These are phyloP conservation scores for Candida nonsorbophila DNA, from an alignment of 805 yeast genomes.

Conservation along the genomic window DNA sequence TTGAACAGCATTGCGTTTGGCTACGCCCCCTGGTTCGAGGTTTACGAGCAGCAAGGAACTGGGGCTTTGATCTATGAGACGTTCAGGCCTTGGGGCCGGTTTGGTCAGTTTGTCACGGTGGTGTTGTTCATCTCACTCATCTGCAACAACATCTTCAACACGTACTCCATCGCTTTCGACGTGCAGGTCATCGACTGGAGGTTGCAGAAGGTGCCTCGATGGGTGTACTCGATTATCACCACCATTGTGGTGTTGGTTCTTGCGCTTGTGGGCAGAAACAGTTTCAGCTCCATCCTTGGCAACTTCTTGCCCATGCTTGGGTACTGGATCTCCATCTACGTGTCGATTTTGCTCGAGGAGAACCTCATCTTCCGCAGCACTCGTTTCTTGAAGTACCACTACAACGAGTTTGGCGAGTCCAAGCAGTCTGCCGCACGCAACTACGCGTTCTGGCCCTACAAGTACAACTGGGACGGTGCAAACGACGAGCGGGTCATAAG, in stretches of 20 bases:
- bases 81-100: constrained; percentile 31
- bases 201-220: constrained; percentile 26
- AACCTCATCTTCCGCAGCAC: constrained; percentile 25
- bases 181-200: constrained; percentile 24
- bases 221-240: constrained; percentile 30
- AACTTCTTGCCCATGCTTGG: constrained; percentile 39
- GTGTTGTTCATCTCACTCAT: constrained; percentile 25
- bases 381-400: constrained; percentile 17
- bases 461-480: constrained; percentile 29
- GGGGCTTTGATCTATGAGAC: constrained; percentile 28
- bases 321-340: constrained; percentile 37
- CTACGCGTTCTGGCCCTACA: constrained; percentile 4
- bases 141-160: constrained; percentile 31
- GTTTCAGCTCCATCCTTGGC: constrained; percentile 27
- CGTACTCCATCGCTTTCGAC: constrained; percentile 31
- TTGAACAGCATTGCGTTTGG: constrained; percentile 28
- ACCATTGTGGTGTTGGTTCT: constrained; percentile 27
- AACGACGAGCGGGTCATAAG: constrained; percentile 20
- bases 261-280: constrained; percentile 28
- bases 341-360: constrained; percentile 28
- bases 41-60: constrained; percentile 21
- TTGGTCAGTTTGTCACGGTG: constrained; percentile 28
- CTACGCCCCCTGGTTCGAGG: constrained; percentile 26
- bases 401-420: constrained; percentile 17
- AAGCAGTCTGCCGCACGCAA: background rate